Conservation (phyloP, 148 eudicot genomes). For the Rhododendron henanense region DNA sequence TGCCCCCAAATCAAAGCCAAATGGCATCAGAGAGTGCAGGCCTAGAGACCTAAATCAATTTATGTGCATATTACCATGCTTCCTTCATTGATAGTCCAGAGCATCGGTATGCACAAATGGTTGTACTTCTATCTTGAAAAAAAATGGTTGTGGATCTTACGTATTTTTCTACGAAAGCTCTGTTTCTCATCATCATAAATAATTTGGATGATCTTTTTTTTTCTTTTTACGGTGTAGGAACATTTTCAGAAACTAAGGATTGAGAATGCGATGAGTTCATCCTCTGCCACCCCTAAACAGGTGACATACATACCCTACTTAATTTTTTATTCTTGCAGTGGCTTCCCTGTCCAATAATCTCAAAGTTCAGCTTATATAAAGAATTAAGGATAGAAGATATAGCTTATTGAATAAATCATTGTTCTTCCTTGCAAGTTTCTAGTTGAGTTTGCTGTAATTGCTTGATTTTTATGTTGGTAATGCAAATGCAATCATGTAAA, state of each 20-base stretch:
- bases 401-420: background rate
- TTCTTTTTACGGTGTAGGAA: conserved; percentile 43
- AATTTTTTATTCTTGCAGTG: background rate
- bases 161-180: background rate
- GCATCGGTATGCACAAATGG: background rate
- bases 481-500: too few species aligned
- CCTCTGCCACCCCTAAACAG: conserved; percentile 71
- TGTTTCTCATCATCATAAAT: background rate
- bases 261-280: conserved; percentile 75
- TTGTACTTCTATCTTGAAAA: background rate
- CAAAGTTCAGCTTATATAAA: too few species aligned
- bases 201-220: background rate
- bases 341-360: background rate
- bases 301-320: conserved; percentile 21
- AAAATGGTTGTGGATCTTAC: background rate
- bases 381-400: background rate
- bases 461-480: background rate
- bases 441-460: background rate
- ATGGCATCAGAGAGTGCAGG: too few species aligned
- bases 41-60: too few species aligned
- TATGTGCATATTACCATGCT: too few species aligned
- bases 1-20: too few species aligned
- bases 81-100: too few species aligned
- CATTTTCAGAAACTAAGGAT: conserved; percentile 80
- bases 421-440: background rate